phyloP scores from a whole-genome alignment of 257 asterid species.

The Solanum arcanum region DNA sequence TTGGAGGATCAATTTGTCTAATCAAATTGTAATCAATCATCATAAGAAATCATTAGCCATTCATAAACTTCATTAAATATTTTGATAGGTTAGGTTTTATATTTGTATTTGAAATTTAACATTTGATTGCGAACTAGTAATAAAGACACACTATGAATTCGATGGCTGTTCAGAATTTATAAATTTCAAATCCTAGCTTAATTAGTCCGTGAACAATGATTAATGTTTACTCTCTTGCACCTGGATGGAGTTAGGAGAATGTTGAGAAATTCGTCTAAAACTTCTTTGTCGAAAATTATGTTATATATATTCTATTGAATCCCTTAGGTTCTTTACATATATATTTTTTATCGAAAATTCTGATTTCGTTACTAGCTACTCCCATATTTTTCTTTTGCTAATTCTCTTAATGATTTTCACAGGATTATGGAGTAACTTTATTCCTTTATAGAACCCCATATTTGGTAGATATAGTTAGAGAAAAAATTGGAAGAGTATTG shows the following conservation, averaged over 20 bases:
- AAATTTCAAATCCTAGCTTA: background rate
- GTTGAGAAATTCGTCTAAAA: background rate
- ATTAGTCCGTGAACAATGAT: background rate
- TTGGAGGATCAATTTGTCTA: background rate
- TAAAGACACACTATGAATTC: background rate
- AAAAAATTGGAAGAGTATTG: slow-evolving; percentile 24
- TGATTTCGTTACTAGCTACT: background rate
- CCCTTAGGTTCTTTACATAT: background rate
- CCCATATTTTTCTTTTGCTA: background rate
- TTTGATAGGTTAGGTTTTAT: background rate
- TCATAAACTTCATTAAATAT: background rate
- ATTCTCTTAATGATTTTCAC: background rate
- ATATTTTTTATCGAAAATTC: background rate
- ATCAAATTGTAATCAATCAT: background rate
- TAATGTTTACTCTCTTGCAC: background rate
- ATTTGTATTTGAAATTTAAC: background rate
- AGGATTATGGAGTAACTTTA: slow-evolving; percentile 7
- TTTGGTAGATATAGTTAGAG: slow-evolving; percentile 32
- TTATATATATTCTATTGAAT: background rate
- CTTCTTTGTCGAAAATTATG: background rate
- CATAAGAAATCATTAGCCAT: background rate
- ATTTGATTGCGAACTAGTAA: background rate
- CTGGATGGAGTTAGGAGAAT: background rate
- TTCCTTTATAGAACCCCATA: slow-evolving; percentile 20
- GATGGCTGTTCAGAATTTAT: background rate